Conservation (phyloP, 2,329 filamentous ascomycete genomes). For the Hypoxylon sp. region DNA sequence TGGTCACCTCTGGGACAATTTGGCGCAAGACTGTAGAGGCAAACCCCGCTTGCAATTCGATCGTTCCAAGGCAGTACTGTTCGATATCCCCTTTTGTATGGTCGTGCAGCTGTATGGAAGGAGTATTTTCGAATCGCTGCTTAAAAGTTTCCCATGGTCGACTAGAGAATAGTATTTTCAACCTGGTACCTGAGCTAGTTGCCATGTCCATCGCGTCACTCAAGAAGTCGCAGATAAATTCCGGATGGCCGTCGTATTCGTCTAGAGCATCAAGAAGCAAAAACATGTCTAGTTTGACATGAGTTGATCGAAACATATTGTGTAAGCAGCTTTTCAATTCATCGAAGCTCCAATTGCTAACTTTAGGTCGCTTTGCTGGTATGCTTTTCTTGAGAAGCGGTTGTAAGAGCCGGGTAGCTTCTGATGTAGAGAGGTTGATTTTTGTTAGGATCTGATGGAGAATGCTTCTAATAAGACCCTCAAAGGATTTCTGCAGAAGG, state of each 20-base stretch:
- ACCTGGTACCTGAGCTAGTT: neutral
- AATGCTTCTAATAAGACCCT: conserved; percentile 33
- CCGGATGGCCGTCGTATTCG: conserved; percentile 26
- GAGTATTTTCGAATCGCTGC: conserved; percentile 1
- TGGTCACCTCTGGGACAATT: conserved; percentile 15
- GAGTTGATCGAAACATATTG: conserved; percentile 12
- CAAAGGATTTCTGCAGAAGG: conserved; percentile 30
- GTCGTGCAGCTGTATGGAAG: conserved; percentile 26
- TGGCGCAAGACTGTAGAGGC: neutral
- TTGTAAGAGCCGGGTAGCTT: neutral
- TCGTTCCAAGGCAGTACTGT: conserved; percentile 22
- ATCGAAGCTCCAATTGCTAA: conserved; percentile 1
- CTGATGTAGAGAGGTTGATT: neutral
- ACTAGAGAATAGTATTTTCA: conserved; percentile 33
- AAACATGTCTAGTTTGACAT: conserved; percentile 19
- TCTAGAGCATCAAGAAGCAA: conserved; percentile 30
- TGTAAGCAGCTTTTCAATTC: conserved; percentile 2
- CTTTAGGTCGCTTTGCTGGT: neutral
- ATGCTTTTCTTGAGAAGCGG: neutral
- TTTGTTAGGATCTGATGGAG: conserved; percentile 24
- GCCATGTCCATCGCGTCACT: conserved; percentile 10
- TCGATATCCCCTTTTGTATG: conserved; percentile 32
- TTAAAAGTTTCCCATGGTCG: conserved; percentile 26
- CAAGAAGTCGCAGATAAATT: conserved; percentile 24
- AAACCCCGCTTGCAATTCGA: neutral